Conservation (phyloP, 805 yeast species). For the Wickerhamiella sorbophila region DNA sequence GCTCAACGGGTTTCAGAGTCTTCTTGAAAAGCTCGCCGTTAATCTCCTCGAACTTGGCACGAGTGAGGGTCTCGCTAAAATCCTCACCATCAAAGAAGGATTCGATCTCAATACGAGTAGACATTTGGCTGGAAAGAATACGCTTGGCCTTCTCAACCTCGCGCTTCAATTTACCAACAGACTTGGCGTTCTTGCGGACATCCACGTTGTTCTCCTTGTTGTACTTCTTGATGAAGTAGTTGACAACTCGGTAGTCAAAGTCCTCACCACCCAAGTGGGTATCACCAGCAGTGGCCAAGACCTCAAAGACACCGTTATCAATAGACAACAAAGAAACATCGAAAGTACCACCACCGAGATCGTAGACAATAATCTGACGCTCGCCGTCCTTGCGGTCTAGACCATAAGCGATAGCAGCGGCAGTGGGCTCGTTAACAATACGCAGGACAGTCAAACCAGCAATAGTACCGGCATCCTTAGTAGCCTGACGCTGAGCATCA, state of each 20-base stretch:
- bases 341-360: conserved; percentile 96
- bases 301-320: conserved; percentile 87
- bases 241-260: conserved; percentile 78
- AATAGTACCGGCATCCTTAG: conserved; percentile 85
- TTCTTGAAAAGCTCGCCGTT: conserved; percentile 86
- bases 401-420: conserved; percentile 96
- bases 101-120: conserved; percentile 92
- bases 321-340: conserved; percentile 80
- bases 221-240: conserved; percentile 69
- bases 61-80: conserved; percentile 85
- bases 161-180: conserved; percentile 86
- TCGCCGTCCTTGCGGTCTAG: conserved; percentile 66
- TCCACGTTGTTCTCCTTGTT: conserved; percentile 89
- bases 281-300: conserved; percentile 88
- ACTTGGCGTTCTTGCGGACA: conserved; percentile 64
- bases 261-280: conserved; percentile 98
- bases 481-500: conserved; percentile 90
- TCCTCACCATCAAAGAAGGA: conserved; percentile 90
- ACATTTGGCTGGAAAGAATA: conserved; percentile 86
- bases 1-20: conserved; percentile 91
- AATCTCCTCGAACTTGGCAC: conserved; percentile 96
- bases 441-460: conserved; percentile 81
- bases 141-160: conserved; percentile 98
- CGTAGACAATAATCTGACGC: conserved; percentile 82
- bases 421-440: conserved; percentile 89